These are phyloP conservation scores for Suhomyces sp. DNA, from an alignment of 805 yeast species.

Conservation along the genomic window DNA sequence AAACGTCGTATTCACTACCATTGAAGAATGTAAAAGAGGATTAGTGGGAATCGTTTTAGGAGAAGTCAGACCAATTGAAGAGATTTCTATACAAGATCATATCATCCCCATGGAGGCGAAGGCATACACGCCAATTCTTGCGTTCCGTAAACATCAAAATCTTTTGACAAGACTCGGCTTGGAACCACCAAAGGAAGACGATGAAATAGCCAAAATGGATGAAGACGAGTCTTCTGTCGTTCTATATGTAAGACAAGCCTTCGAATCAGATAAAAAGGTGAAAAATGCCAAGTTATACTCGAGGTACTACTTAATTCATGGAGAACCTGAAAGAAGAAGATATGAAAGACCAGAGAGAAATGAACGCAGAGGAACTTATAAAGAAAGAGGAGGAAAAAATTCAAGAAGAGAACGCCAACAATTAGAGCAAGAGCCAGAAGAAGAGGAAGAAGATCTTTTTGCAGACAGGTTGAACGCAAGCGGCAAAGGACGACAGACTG, in stretches of 20 bases:
- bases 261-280: slow-evolving; percentile 54
- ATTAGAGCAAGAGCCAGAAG: too few relatives aligned
- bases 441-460: slow-evolving; percentile 25
- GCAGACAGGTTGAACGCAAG: slow-evolving; percentile 16
- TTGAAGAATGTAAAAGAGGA: slow-evolving; percentile 40
- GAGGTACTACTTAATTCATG: slow-evolving; percentile 65
- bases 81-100: not conserved
- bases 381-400: slow-evolving; percentile 2
- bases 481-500: not conserved
- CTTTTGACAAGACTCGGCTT: slow-evolving; percentile 30
- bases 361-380: too few relatives aligned
- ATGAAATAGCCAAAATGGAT: slow-evolving; percentile 27
- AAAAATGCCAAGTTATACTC: slow-evolving; percentile 58
- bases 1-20: slow-evolving; percentile 52
- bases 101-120: slow-evolving; percentile 41
- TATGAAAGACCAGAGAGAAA: slow-evolving; percentile 11
- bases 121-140: slow-evolving; percentile 37
- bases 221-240: slow-evolving; percentile 38
- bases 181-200: slow-evolving; percentile 12
- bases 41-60: slow-evolving; percentile 25
- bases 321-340: slow-evolving; percentile 56
- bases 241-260: slow-evolving; percentile 50
- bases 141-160: slow-evolving; percentile 31
- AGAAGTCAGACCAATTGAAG: not conserved
- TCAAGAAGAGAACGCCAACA: not conserved